phyloP scores from a whole-genome alignment of 75 land plant genomes.

The Isoetes taiwanensis region DNA sequence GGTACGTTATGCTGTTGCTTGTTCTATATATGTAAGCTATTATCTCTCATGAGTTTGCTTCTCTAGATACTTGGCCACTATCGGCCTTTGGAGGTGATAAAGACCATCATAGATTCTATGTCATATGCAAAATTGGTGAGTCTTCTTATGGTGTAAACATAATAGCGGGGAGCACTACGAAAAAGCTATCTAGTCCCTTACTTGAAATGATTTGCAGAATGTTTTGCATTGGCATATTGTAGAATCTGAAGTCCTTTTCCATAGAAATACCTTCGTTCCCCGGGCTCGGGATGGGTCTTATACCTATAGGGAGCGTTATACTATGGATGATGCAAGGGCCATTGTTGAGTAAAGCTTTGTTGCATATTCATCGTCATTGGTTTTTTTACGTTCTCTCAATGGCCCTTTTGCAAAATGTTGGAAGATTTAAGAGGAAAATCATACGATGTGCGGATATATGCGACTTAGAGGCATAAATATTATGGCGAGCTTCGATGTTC shows the following conservation, averaged over 20 bases:
- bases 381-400: not conserved
- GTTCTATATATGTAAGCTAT: too few species aligned
- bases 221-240: constrained; percentile 98
- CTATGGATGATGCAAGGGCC: constrained; percentile 68
- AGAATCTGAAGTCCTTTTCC: constrained; percentile 77
- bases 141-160: not conserved
- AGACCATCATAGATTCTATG: constrained; percentile 81
- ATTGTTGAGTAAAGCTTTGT: constrained; percentile 62
- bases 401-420: not conserved
- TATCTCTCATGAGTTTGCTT: too few species aligned
- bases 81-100: constrained; percentile 54
- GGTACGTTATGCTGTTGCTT: too few species aligned
- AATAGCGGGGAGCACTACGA: not conserved
- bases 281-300: constrained; percentile 77
- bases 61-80: constrained; percentile 87
- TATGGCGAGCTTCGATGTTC: constrained; percentile 92
- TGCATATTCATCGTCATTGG: not conserved
- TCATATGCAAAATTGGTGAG: constrained; percentile 89
- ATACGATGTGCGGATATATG: constrained; percentile 9
- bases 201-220: constrained; percentile 47
- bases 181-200: not conserved
- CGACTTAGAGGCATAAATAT: constrained; percentile 49
- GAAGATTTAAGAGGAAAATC: not conserved
- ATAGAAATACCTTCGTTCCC: constrained; percentile 78
- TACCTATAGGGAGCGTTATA: constrained; percentile 68